Evolutionary conservation across 768 basidiomycete species (phyloP).

Genomic region (Gyrodon lividus): DNA sequence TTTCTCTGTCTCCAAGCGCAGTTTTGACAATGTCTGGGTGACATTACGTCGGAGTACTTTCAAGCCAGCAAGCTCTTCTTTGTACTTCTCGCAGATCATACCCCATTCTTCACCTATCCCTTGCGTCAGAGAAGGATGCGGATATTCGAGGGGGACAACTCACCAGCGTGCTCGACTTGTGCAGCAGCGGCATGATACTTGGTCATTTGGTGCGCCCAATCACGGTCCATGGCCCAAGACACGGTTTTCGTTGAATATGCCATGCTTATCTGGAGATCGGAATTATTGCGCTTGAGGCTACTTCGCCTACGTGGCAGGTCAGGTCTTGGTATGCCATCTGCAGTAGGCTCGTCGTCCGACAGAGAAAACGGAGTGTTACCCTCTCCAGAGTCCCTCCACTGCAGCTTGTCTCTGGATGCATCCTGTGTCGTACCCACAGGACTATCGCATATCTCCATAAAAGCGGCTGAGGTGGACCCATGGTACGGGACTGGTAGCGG

Average conservation of each 20-base stretch:
- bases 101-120: slow-evolving; percentile 58
- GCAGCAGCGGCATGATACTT: slow-evolving; percentile 43
- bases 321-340: slow-evolving; percentile 29
- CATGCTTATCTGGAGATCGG: slow-evolving; percentile 43
- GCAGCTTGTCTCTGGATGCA: slow-evolving; percentile 8
- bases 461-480: slow-evolving; percentile 30
- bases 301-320: slow-evolving; percentile 52
- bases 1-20: slow-evolving; percentile 40
- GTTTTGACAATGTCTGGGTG: slow-evolving; percentile 36
- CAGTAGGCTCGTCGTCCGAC: slow-evolving; percentile 34
- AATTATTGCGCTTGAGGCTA: slow-evolving; percentile 59
- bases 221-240: slow-evolving; percentile 72
- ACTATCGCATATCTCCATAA: slow-evolving; percentile 35
- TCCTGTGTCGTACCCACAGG: slow-evolving; percentile 22
- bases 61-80: slow-evolving; percentile 62
- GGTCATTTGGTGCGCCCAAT: slow-evolving; percentile 55
- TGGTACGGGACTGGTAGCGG: slow-evolving; percentile 49
- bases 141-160: slow-evolving; percentile 9
- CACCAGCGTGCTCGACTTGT: slow-evolving; percentile 41
- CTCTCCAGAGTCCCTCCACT: slow-evolving; percentile 14
- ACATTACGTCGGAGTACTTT: slow-evolving; percentile 57
- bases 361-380: slow-evolving; percentile 29
- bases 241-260: slow-evolving; percentile 62
- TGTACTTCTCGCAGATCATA: slow-evolving; percentile 52
- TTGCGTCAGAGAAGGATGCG: slow-evolving; percentile 1